Percentiles rank a stretch among this genome's conserved stretches.
Conservation (phyloP, 192 early-diverging fungal species). For the Kappamyces sp. region DNA sequence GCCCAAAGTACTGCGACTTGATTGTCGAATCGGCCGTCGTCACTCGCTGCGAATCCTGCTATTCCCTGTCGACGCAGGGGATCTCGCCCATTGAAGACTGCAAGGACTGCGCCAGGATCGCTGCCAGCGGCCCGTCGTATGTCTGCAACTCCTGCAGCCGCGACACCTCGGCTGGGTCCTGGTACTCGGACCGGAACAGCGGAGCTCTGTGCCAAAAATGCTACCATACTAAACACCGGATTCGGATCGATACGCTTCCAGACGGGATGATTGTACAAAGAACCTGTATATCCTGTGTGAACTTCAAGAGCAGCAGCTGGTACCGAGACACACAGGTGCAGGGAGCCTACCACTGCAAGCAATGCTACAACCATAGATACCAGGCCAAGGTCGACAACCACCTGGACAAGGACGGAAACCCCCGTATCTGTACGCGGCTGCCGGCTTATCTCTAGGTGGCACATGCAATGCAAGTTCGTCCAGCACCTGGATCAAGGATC, state of each 20-base stretch:
- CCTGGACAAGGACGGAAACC: slow-evolving; percentile 4
- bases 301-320: slow-evolving; percentile 5
- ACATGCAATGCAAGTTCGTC: slow-evolving; percentile 7
- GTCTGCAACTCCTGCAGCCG: slow-evolving; percentile 2
- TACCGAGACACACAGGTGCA: slow-evolving; percentile 11
- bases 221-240: slow-evolving; percentile 6
- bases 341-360: slow-evolving; percentile 15
- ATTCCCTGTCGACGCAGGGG: not conserved
- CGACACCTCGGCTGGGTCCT: not conserved
- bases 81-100: slow-evolving; percentile 4
- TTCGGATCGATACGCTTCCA: slow-evolving; percentile 10
- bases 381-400: slow-evolving; percentile 5
- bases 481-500: slow-evolving; percentile 9
- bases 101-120: slow-evolving; percentile 4
- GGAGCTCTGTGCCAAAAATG: slow-evolving; percentile 7
- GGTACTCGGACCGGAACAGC: not conserved
- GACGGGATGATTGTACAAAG: slow-evolving; percentile 6
- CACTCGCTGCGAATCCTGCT: no score
- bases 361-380: slow-evolving; percentile 18
- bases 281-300: slow-evolving; percentile 5
- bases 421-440: not conserved
- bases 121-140: not conserved
- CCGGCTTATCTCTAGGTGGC: slow-evolving; percentile 3
- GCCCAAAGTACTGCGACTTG: not conserved
- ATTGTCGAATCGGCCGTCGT: slow-evolving; percentile 7